A percentile compares a stretch with the other conserved stretches of the same genome.
These are phyloP conservation scores for Aspergillus affinis DNA, from an alignment of 495 filamentous ascomycete genomes.

Conservation along the genomic window DNA sequence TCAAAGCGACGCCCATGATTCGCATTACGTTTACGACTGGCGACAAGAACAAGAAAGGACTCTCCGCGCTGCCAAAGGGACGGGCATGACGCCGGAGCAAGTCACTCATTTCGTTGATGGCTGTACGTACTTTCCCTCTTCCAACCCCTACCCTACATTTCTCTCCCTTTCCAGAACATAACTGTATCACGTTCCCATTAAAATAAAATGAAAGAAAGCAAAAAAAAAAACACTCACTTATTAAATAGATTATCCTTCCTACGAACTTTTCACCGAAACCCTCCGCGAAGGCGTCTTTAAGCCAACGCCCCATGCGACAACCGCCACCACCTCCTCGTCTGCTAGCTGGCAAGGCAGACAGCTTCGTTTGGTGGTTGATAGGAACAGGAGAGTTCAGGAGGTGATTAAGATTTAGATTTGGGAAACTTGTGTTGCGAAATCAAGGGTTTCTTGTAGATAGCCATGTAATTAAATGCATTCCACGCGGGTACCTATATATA, in stretches of 20 bases:
- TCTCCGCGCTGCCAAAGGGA: constrained; percentile 61
- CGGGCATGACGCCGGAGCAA: constrained; percentile 76
- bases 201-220: background rate
- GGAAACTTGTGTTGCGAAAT: no score
- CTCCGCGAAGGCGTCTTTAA: constrained; percentile 64
- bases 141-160: no score
- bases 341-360: constrained; percentile 55
- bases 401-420: constrained; percentile 50
- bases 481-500: no score
- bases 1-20: constrained; percentile 71
- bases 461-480: background rate
- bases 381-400: constrained; percentile 61
- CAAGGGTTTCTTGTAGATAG: background rate
- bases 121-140: constrained; percentile 47
- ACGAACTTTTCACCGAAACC: constrained; percentile 70
- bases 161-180: background rate
- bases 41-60: constrained; percentile 75
- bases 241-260: constrained; percentile 59
- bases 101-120: constrained; percentile 66
- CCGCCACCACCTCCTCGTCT: constrained; percentile 12
- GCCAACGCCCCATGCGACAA: constrained; percentile 18
- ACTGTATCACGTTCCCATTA: background rate
- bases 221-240: background rate
- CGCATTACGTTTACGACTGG: constrained; percentile 83
- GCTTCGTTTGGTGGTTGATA: constrained; percentile 69